Evolutionary conservation across 169 alveolate species (phyloP).

Genomic region (Sarcocystis neurona): DNA sequence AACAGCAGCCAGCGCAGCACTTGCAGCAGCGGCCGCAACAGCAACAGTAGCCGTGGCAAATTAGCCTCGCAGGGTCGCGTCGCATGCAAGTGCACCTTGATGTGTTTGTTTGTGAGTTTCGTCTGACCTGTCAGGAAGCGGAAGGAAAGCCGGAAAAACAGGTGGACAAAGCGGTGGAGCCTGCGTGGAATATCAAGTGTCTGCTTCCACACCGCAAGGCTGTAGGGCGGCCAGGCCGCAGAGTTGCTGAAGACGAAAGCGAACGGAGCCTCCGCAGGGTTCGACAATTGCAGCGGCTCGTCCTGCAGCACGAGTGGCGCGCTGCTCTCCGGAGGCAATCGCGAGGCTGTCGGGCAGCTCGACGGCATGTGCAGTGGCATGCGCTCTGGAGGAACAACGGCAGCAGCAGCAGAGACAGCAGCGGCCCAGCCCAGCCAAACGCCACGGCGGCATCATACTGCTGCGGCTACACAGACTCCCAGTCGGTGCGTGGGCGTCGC

Average conservation of each 20-base stretch:
- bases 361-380: slow-evolving; percentile 53
- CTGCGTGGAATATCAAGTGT: slow-evolving; percentile 44
- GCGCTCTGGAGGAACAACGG: slow-evolving; percentile 27
- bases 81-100: too few species aligned
- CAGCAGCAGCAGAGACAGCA: not conserved
- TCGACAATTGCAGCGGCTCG: not conserved
- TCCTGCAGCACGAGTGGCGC: slow-evolving; percentile 37
- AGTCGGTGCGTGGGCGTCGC: too few species aligned
- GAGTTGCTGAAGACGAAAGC: slow-evolving; percentile 27
- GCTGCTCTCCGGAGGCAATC: slow-evolving; percentile 27
- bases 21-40: too few species aligned
- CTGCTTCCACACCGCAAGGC: slow-evolving; percentile 37
- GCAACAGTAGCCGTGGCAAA: too few species aligned
- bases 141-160: slow-evolving; percentile 42
- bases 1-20: too few species aligned
- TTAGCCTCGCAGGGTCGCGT: too few species aligned
- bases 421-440: too few species aligned
- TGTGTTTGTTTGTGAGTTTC: not conserved
- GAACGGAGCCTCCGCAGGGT: slow-evolving; percentile 34
- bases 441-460: too few species aligned
- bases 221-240: slow-evolving; percentile 50
- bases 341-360: slow-evolving; percentile 44
- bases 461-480: too few species aligned
- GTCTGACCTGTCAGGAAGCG: slow-evolving; percentile 41
- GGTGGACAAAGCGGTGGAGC: slow-evolving; percentile 62